Base-by-base conservation (phyloP, 768 basidiomycete genomes). In the Boletellus emodensis region DNA sequence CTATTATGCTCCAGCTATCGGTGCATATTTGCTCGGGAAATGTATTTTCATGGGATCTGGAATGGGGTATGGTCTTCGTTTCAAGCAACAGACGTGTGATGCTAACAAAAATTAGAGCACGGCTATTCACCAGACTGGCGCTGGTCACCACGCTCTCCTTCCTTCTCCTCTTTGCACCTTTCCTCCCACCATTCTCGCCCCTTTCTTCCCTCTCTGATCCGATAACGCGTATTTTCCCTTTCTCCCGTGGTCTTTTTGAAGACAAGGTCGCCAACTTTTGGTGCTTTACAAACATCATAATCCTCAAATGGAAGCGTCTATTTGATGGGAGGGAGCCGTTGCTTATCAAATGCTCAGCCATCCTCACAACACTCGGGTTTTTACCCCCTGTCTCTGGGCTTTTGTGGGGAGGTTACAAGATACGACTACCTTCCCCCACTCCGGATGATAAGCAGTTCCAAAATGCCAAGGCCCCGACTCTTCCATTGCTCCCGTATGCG, bases 251-350 rank as follows among this genome's bases (percentile, higher is more conserved):
- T 13, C 74, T 94, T 3, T 94, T 94, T 61, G 93, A 95, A 63
- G 92, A 95, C 72, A 94, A 95, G 62, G 94, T 98, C 20, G 92
- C 94, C 36, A 98, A 98, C 65, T 90, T 95, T 63, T 98, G 94
- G 94, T 96, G 94, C 67, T 90, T 92, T 30, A 82, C 85, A 15
- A 92, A 97, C 63, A 84, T 94, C 20, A 57, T 62, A 9, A 69
- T 88, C 13, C 66, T 97, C 70, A 96, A 95, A 65, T 96, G 94
- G 87, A 82, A 79, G 43, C 66, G 67, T 26, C 20, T 55, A 11
- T 69, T 67, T 30, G 45, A 37, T 2, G 62, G 67, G 14, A 80
- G 74, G 73, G 74, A 78, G 6, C 62, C 59, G 0, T 61, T 75
- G 4, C 76, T 94, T 7, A 71, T 91, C 48, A 83, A 81, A 55